Evolutionary conservation across 345 rosid genomes (phyloP), one percentile per base, ranked within the genome.

Genomic region (Orychophragmus violaceus): DNA sequence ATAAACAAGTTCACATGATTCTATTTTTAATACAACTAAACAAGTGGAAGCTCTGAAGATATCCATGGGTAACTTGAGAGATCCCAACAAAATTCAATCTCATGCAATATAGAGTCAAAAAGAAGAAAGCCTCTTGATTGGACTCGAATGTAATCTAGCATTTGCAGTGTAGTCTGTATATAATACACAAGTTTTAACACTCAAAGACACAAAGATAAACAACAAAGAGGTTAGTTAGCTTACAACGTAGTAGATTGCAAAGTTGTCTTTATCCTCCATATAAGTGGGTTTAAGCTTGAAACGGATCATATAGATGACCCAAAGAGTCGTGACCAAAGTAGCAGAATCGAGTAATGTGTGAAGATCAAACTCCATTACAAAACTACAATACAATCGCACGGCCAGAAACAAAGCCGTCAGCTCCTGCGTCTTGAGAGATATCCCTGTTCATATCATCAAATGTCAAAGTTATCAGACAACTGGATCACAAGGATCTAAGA

Each of bases 221-320:
- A 33, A n/a, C n/a, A n/a, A 16, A 16, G 24, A 28, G 16, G 30
- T 52, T 70, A 55, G 41, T 13, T 14, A 53, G 56, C 85, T 70
- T 66, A 91, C 98, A 58, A 89, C 87, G 62, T 82, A 84, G 72
- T 87, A 83, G 55, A 82, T 70, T 8, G 82, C 79, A 76, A 85
- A 87, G 64, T 91, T 89, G 81, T 91, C 98, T 59, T 87, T 91
- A 55, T 87, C 98, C 45, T 80, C 86, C 95, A 87, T 91, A 68
- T 85, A 89, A 72, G 87, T 91, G 9, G 98, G 74, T 59, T 53
- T 77, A 69, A 91, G 85, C 36, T 88, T 84, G 68, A 84, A 83
- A 57, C 89, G 95, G 45, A 91, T 91, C 98, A 83, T 88, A 66
- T 88, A 91, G 11, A 91, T 85, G 72, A 91, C 94, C 98, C 98